Evolutionary conservation across 2,329 filamentous ascomycete species (phyloP).

Genomic region (Neonectria magnoliae): DNA sequence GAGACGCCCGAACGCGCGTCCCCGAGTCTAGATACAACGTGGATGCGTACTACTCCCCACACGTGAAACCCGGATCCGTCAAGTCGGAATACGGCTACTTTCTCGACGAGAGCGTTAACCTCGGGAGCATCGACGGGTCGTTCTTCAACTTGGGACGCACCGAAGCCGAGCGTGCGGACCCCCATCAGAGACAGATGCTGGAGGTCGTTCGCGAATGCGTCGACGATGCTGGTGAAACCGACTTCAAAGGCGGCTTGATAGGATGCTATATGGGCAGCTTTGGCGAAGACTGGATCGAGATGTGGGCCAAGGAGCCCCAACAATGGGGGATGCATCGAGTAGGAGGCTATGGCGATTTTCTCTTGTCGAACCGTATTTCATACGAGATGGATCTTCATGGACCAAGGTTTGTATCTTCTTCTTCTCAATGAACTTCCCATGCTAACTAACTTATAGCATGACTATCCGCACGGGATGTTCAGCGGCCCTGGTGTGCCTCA

Average conservation of each 20-base stretch:
- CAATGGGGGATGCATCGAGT: not conserved
- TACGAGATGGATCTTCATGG: not conserved
- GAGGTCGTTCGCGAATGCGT: not conserved
- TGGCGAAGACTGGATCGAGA: not conserved
- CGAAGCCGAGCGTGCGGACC: not conserved
- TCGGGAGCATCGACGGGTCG: not conserved
- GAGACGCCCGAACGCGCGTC: not conserved
- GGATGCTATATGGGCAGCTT: not conserved
- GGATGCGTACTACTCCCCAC: not conserved
- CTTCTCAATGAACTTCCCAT: not conserved
- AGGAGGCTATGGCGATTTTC: not conserved
- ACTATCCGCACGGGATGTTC: slow-evolving; percentile 51
- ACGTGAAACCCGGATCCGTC: too few species aligned
- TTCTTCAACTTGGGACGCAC: not conserved
- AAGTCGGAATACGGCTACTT: not conserved
- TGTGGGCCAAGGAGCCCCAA: slow-evolving; percentile 6
- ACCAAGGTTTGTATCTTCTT: slow-evolving; percentile 12
- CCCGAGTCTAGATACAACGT: not conserved
- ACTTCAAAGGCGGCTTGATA: not conserved
- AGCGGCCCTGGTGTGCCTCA: slow-evolving; percentile 42
- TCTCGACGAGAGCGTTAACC: not conserved
- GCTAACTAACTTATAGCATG: slow-evolving; percentile 35
- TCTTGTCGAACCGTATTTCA: not conserved
- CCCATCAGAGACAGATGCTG: not conserved
- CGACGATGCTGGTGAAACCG: not conserved